Evolutionary conservation across 306 rosid genomes (phyloP), one percentile per base, ranked within the genome.

Genomic region (Geum urbanum): DNA sequence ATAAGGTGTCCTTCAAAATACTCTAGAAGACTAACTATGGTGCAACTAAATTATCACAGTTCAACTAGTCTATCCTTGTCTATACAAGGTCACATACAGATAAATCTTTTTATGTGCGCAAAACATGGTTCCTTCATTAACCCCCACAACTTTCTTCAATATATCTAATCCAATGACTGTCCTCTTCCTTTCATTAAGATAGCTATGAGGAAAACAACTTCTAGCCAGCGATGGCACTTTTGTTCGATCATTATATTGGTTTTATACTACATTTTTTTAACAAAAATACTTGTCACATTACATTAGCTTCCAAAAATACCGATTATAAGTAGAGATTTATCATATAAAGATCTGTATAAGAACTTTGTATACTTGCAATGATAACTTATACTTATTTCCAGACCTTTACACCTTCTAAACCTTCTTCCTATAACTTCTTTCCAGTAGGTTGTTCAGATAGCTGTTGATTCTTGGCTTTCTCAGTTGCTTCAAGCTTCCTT

Each of bases 401-500:
- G 37, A 32, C 37, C 37, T 32, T 1, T 32, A 32, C 37, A 32
- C 37, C 37, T 32, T 4, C 37, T 32, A 32, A 32, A 4, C 37
- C 37, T 3, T 4, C 37, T 32, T 32, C 37, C 3, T 32, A 32
- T 32, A 32, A 32, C 0, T 2, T 32, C 3, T 32, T 32, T 32
- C 37, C 37, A 32, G 37, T 32, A 32, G 37, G 37, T 32, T 32
- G 37, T 32, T 32, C 37, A 32, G 32, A 32, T 2, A 32, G 37
- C 37, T 32, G 37, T 72, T 74, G 63, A 65, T 80, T 68, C 61
- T 84, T 70, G 52, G 83, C 82, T 72, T 78, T 84, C 78, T 88
- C 91, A 66, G 8, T 9, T 14, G 85, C 86, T 72, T 92, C 98
- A 49, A 86, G 85, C 84, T 78, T 88, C 63, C 98, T 77, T 59